Evolutionary conservation across 1,284 basidiomycete species (phyloP), one percentile per base, ranked within the genome.

Genomic region (Tetrapyrgos nigripes): DNA sequence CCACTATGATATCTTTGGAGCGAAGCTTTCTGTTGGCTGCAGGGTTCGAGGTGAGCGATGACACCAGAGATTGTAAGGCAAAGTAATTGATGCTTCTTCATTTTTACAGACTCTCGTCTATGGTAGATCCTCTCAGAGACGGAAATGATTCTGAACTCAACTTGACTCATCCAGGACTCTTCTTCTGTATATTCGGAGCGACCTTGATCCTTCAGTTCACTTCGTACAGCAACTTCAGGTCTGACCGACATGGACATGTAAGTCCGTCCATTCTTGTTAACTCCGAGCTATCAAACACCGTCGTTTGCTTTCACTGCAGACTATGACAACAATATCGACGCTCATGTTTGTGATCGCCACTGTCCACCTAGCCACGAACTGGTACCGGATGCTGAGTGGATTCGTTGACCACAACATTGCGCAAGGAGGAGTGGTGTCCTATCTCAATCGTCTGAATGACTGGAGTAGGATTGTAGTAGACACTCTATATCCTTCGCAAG

Each of bases 321-420:
- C 58, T 26, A 64, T 65, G 62, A 57, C 62, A 29, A 29, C 43
- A 2, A 57, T 63, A n/a, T 63, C 62, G 10, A 48, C 60, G n/a
- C 26, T 63, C 40, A 64, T 63, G 50, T 64, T 65, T 46, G 31
- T 65, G 19, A 58, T 65, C 27, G 62, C 64, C 1, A 62, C 64
- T 17, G 28, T 55, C 3, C 64, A 65, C 57, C 47, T 64, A 8
- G 56, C 58, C 5, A 60, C 61, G 44, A 65, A 63, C 46, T 55
- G 52, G 23, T 55, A 53, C 46, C 62, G 64, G 1, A 33, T 64
- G 29, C 21, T 65, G 40, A 53, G 40, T 2, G 63, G 59, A n/a
- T 66, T 59, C 45, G 55, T 60, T 21, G 61, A 59, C n/a, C 57
- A 62, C 44, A 35, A 57, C 9, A 33, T 44, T 5, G 49, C 24